Evolutionary conservation across 768 basidiomycete genomes (phyloP).

Genomic region (Mycena filopes): DNA sequence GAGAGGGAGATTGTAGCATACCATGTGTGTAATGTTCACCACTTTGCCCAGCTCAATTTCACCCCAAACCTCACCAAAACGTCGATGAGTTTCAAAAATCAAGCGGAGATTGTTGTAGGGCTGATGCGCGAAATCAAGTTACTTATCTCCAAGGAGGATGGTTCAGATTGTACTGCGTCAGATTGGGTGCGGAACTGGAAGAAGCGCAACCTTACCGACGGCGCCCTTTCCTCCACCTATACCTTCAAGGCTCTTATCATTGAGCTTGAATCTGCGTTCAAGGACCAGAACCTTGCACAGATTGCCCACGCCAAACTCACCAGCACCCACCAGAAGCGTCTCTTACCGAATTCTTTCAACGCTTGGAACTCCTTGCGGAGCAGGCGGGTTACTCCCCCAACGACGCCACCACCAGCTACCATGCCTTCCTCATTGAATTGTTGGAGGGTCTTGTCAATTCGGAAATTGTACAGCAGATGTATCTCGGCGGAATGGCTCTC

Average conservation of each 20-base stretch:
- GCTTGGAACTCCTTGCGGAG: neutral
- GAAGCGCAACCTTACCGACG: no score
- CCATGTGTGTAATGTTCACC: no score
- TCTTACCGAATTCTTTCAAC: neutral
- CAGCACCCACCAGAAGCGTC: conserved; percentile 5
- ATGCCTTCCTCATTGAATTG: neutral
- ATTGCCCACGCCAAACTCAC: conserved; percentile 6
- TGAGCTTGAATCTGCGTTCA: neutral
- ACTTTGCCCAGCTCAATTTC: no score
- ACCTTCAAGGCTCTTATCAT: neutral
- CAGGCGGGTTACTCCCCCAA: neutral
- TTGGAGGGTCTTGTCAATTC: neutral
- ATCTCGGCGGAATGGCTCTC: neutral
- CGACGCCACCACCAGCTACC: neutral
- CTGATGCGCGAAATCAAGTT: no score
- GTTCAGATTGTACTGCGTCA: neutral
- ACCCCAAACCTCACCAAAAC: no score
- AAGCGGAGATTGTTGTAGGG: no score
- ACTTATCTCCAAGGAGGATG: neutral
- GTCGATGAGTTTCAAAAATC: no score
- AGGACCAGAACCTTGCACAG: conserved; percentile 14
- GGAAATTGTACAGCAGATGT: neutral
- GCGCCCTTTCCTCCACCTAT: neutral
- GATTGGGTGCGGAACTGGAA: no score
- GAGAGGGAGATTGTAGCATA: no score